Percentiles rank a stretch among this genome's conserved stretches.
These are phyloP conservation scores for Tilletia caries DNA, from an alignment of 1,284 basidiomycete species.

Conservation along the genomic window DNA sequence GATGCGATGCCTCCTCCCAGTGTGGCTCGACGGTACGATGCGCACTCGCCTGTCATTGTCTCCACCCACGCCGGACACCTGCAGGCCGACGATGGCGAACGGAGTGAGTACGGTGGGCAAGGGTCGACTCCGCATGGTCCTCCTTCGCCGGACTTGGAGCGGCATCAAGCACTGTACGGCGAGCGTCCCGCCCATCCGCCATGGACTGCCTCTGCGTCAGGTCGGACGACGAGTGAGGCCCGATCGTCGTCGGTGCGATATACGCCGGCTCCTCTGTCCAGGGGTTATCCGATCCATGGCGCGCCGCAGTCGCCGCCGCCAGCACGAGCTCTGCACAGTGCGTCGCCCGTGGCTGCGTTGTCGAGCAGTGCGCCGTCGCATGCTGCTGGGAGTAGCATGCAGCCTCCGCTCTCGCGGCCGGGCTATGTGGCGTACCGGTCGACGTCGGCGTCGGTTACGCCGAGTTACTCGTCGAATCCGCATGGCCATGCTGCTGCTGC, in stretches of 20 bases:
- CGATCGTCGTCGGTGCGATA: constrained; percentile 4
- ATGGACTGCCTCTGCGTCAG: background rate
- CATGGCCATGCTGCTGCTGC: background rate
- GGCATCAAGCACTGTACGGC: background rate
- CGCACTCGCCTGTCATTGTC: background rate
- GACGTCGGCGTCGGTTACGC: background rate
- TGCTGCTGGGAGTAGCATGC: background rate
- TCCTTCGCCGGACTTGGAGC: background rate
- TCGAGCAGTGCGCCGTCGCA: constrained; percentile 8
- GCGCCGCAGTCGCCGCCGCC: constrained; percentile 2
- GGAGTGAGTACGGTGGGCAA: background rate
- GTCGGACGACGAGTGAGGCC: background rate
- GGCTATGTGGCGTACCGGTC: constrained; percentile 7
- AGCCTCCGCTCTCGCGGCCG: background rate
- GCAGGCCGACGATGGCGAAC: background rate
- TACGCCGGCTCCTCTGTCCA: background rate
- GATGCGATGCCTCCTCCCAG: constrained; percentile 9
- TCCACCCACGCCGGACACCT: background rate
- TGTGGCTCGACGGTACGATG: constrained; percentile 1
- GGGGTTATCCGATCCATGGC: background rate
- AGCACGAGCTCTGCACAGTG: background rate
- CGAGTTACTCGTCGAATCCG: background rate
- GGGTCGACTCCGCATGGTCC: background rate
- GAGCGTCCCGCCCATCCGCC: background rate
- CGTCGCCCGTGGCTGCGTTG: background rate